phyloP scores from a whole-genome alignment of 805 yeast species.

The Yarrowia bubula region DNA sequence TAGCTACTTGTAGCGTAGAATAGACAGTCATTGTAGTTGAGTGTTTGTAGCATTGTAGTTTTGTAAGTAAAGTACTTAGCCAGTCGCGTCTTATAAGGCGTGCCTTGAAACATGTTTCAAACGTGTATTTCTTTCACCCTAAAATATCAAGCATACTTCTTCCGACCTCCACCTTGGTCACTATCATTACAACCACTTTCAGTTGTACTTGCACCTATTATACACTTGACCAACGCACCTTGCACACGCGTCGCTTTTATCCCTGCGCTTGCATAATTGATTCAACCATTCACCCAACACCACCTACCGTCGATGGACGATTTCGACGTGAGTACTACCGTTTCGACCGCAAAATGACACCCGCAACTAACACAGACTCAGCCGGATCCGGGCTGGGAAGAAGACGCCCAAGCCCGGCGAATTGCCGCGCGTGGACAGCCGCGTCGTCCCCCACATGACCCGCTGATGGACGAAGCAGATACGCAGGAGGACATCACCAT shows the following conservation, averaged over 20 bases:
- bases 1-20: slow-evolving; percentile 13
- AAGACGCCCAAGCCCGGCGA: neutral
- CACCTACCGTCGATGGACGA: neutral
- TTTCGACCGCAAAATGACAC: neutral
- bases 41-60: neutral
- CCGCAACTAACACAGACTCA: slow-evolving; percentile 18
- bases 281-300: neutral
- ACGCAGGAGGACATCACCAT: slow-evolving; percentile 16
- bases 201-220: neutral
- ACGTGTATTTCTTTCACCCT: no score
- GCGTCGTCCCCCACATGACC: neutral
- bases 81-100: no score
- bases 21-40: neutral
- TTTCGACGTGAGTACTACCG: neutral
- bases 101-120: no score
- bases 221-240: neutral
- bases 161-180: neutral
- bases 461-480: neutral
- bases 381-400: slow-evolving; percentile 15
- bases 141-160: no score
- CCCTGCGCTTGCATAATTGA: neutral
- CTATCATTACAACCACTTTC: neutral
- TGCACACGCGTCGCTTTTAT: neutral
- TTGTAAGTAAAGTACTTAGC: no score
- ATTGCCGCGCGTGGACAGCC: neutral